phyloP scores from a whole-genome alignment of 1,139 yeast species.

The Lodderomyces orthopsilosis region DNA sequence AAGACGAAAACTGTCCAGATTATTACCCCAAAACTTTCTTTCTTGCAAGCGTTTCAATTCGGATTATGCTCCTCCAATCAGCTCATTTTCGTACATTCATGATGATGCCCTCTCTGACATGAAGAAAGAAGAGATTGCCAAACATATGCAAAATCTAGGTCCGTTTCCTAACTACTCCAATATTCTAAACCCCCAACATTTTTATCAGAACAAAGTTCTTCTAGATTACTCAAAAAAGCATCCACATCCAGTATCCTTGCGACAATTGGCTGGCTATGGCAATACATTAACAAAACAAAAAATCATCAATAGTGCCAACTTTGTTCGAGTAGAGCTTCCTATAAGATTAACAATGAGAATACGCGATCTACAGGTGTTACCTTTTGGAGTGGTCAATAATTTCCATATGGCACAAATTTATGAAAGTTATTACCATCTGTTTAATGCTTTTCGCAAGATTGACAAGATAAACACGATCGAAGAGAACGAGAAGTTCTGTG shows the following conservation, averaged over 20 bases:
- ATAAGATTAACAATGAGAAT: slow-evolving; percentile 79
- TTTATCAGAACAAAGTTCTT: slow-evolving; percentile 78
- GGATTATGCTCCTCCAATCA: slow-evolving; percentile 14
- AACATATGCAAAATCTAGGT: slow-evolving; percentile 38
- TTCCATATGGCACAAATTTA: slow-evolving; percentile 83
- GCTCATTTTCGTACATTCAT: slow-evolving; percentile 29
- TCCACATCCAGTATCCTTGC: slow-evolving; percentile 86
- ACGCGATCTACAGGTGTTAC: slow-evolving; percentile 74
- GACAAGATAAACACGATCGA: slow-evolving; percentile 63
- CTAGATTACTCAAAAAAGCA: slow-evolving; percentile 58
- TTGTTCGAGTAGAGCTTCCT: slow-evolving; percentile 82
- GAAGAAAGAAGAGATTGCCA: slow-evolving; percentile 39
- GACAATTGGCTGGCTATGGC: slow-evolving; percentile 89
- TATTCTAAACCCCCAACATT: slow-evolving; percentile 65
- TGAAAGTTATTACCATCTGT: slow-evolving; percentile 83
- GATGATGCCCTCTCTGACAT: slow-evolving; percentile 32
- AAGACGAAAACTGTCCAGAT: not conserved
- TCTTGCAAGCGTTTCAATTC: slow-evolving; percentile 5
- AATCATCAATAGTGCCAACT: slow-evolving; percentile 77
- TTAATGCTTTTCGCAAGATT: slow-evolving; percentile 76
- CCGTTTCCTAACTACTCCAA: slow-evolving; percentile 46
- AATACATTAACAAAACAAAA: slow-evolving; percentile 75
- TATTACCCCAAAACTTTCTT: not conserved
- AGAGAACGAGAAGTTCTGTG: slow-evolving; percentile 74
- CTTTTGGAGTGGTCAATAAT: slow-evolving; percentile 82